Conservation (phyloP, 768 basidiomycete species). For the Rhizopogon roseolus region DNA sequence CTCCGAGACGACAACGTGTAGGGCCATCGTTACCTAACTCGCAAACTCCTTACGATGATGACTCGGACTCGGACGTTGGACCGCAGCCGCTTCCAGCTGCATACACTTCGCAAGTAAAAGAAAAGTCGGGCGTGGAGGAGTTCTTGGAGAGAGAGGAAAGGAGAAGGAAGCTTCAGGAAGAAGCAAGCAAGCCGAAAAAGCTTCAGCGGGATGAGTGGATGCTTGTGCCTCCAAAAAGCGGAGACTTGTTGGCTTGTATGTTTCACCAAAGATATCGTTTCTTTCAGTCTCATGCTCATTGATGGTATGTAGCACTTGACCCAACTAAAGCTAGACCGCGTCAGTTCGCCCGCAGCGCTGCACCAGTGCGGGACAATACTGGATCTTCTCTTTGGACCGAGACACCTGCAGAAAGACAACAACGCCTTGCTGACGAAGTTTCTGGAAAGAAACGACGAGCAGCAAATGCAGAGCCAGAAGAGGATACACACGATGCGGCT, state of each 20-base stretch:
- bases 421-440: conserved; percentile 90
- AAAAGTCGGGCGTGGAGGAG: conserved; percentile 66
- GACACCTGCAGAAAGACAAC: conserved; percentile 88
- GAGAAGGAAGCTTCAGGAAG: conserved; percentile 69
- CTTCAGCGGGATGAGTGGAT: conserved; percentile 95
- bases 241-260: conserved; percentile 75
- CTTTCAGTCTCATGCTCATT: background rate
- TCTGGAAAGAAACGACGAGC: conserved; percentile 84
- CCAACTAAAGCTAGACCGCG: conserved; percentile 78
- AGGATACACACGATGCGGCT: conserved; percentile 29
- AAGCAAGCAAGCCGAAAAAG: conserved; percentile 73
- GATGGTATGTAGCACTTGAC: conserved; percentile 61
- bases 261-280: conserved; percentile 10
- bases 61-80: conserved; percentile 78
- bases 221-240: conserved; percentile 85
- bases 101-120: conserved; percentile 23
- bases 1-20: conserved; percentile 33
- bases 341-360: conserved; percentile 66
- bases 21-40: conserved; percentile 51
- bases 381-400: conserved; percentile 92
- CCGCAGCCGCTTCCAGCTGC: conserved; percentile 68
- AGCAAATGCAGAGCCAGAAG: conserved; percentile 43
- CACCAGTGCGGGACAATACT: conserved; percentile 30
- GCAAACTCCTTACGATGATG: conserved; percentile 35
- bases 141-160: conserved; percentile 86